Percentiles rank a stretch among this genome's conserved stretches.
Evolutionary conservation across 495 filamentous ascomycete species (phyloP).

Genomic region (Lasiosphaeriaceae sp.): DNA sequence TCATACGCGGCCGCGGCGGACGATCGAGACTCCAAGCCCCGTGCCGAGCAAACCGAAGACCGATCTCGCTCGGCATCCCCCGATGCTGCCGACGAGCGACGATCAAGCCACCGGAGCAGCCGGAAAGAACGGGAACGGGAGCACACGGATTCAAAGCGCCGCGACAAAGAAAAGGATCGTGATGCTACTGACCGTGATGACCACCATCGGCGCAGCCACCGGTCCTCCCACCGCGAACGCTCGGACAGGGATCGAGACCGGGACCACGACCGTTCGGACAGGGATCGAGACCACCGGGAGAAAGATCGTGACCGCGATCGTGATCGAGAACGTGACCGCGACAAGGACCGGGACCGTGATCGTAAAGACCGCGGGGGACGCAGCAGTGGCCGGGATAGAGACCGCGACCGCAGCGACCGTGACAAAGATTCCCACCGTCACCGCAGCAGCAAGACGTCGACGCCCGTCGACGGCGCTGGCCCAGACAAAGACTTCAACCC

Average conservation of each 20-base stretch:
- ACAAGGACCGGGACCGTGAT: slow-evolving; percentile 31
- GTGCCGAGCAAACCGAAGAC: slow-evolving; percentile 36
- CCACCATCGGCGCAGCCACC: slow-evolving; percentile 36
- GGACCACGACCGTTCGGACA: slow-evolving; percentile 38
- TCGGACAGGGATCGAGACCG: slow-evolving; percentile 41
- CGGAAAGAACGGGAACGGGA: slow-evolving; percentile 38
- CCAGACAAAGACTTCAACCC: slow-evolving; percentile 27
- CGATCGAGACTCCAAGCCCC: slow-evolving; percentile 31
- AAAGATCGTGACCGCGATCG: slow-evolving; percentile 44
- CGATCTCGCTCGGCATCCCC: slow-evolving; percentile 51
- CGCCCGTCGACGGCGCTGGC: background rate
- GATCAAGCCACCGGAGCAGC: slow-evolving; percentile 50
- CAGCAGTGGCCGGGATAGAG: slow-evolving; percentile 33
- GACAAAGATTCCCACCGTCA: slow-evolving; percentile 44
- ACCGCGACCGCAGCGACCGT: slow-evolving; percentile 46
- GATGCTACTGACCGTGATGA: slow-evolving; percentile 30
- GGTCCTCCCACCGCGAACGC: slow-evolving; percentile 45
- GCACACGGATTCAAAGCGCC: slow-evolving; percentile 32
- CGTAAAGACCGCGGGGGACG: slow-evolving; percentile 38
- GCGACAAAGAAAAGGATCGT: slow-evolving; percentile 33
- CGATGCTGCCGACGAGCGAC: slow-evolving; percentile 42
- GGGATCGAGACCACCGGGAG: slow-evolving; percentile 43
- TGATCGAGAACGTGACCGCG: slow-evolving; percentile 38
- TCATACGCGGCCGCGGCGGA: slow-evolving; percentile 29
- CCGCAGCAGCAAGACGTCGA: slow-evolving; percentile 46